A percentile compares a stretch with the other conserved stretches of the same genome.
Evolutionary conservation across 352 stramenopile species (phyloP).

Genomic region (Phytophthora agathidicida): DNA sequence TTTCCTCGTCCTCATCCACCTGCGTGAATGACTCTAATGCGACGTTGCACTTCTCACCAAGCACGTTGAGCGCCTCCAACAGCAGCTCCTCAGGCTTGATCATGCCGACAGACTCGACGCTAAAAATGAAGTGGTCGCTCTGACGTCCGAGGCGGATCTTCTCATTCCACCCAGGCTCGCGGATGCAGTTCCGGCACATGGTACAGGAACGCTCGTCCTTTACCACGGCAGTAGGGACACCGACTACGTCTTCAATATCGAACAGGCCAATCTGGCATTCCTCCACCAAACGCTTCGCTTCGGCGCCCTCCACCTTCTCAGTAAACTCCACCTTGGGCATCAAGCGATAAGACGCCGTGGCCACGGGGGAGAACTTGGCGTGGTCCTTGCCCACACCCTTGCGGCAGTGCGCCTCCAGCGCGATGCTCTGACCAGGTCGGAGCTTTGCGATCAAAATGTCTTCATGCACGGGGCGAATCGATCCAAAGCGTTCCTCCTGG

Average conservation of each 20-base stretch:
- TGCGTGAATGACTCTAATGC: conserved; percentile 83
- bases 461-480: conserved; percentile 90
- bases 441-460: conserved; percentile 98
- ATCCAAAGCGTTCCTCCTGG: conserved; percentile 91
- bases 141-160: conserved; percentile 92
- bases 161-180: conserved; percentile 83
- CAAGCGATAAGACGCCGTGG: conserved; percentile 95
- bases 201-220: conserved; percentile 91
- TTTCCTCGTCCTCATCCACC: conserved; percentile 56
- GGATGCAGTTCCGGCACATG: conserved; percentile 98
- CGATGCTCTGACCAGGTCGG: conserved; percentile 95
- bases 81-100: conserved; percentile 86
- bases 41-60: conserved; percentile 84
- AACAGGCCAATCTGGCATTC: conserved; percentile 88
- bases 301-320: conserved; percentile 61
- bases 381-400: conserved; percentile 97
- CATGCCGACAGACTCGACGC: conserved; percentile 86
- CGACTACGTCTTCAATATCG: conserved; percentile 92
- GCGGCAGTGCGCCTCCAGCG: conserved; percentile 94
- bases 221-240: conserved; percentile 76
- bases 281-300: conserved; percentile 65
- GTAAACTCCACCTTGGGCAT: conserved; percentile 87
- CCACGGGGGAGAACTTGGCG: conserved; percentile 97
- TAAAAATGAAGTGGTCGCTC: conserved; percentile 98
- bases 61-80: conserved; percentile 78